phyloP scores from a whole-genome alignment of 2,329 filamentous ascomycete species.

The Ceratocystis lukuohia region DNA sequence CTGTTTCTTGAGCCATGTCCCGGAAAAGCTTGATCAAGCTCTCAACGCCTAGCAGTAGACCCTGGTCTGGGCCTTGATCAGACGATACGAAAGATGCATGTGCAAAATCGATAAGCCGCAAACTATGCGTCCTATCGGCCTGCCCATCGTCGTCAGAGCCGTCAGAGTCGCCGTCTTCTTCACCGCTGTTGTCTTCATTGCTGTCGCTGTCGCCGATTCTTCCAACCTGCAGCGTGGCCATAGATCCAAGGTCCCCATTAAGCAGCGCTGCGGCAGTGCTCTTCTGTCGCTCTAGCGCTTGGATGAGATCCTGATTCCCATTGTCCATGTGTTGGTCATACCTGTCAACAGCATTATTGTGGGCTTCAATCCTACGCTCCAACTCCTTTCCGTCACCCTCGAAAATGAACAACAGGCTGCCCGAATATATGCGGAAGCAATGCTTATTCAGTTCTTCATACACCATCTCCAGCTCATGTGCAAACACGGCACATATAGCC shows the following conservation, averaged over 20 bases:
- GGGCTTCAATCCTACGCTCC: slow-evolving; percentile 39
- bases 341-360: slow-evolving; percentile 36
- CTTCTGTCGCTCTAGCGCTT: slow-evolving; percentile 26
- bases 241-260: slow-evolving; percentile 31
- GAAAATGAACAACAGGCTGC: slow-evolving; percentile 49
- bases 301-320: slow-evolving; percentile 20
- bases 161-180: slow-evolving; percentile 23
- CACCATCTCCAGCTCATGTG: slow-evolving; percentile 39
- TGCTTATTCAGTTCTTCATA: slow-evolving; percentile 40
- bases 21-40: slow-evolving; percentile 60
- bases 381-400: slow-evolving; percentile 48
- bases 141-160: slow-evolving; percentile 39
- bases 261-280: slow-evolving; percentile 45
- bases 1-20: slow-evolving; percentile 36
- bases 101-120: slow-evolving; percentile 94
- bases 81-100: slow-evolving; percentile 77
- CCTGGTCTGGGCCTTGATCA: slow-evolving; percentile 66
- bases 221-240: slow-evolving; percentile 20
- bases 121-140: slow-evolving; percentile 46
- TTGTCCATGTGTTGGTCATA: slow-evolving; percentile 20
- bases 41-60: slow-evolving; percentile 59
- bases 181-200: slow-evolving; percentile 32
- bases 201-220: slow-evolving; percentile 16
- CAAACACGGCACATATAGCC: slow-evolving; percentile 41
- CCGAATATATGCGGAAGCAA: slow-evolving; percentile 51